phyloP scores from a whole-genome alignment of 306 rosid species.

The Clitoria ternatea region DNA sequence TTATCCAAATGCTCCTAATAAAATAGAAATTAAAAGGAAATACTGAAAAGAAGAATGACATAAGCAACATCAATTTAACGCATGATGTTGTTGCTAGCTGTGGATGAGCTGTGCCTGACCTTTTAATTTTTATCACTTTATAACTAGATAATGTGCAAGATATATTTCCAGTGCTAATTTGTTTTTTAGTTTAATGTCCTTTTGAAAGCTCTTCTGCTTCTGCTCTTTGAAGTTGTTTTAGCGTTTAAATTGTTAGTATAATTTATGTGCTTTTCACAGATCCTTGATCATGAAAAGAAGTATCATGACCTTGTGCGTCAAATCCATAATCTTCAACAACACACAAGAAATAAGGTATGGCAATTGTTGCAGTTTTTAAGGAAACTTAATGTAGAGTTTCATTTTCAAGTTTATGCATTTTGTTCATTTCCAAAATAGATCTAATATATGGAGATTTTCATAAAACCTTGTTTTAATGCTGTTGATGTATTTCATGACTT shows the following conservation, averaged over 20 bases:
- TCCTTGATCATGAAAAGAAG: slow-evolving; percentile 45
- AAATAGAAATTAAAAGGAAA: too few species aligned
- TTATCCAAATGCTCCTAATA: too few species aligned
- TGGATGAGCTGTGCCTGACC: neutral
- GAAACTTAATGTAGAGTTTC: neutral
- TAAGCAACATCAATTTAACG: neutral
- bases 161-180: neutral
- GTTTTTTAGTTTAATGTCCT: neutral
- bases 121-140: neutral
- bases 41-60: neutral
- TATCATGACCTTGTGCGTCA: neutral
- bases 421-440: slow-evolving; percentile 2
- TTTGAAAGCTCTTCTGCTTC: neutral
- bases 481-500: neutral
- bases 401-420: neutral
- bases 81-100: neutral
- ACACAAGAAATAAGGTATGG: slow-evolving; percentile 67
- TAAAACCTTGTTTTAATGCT: slow-evolving; percentile 1
- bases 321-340: slow-evolving; percentile 43
- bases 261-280: slow-evolving; percentile 38
- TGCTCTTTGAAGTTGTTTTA: neutral
- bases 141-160: neutral
- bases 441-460: neutral
- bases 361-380: slow-evolving; percentile 1
- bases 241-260: neutral